Percentiles rank a stretch among this genome's conserved stretches.
These are phyloP conservation scores for Mycena belliarum DNA, from an alignment of 768 basidiomycete species.

Conservation along the genomic window DNA sequence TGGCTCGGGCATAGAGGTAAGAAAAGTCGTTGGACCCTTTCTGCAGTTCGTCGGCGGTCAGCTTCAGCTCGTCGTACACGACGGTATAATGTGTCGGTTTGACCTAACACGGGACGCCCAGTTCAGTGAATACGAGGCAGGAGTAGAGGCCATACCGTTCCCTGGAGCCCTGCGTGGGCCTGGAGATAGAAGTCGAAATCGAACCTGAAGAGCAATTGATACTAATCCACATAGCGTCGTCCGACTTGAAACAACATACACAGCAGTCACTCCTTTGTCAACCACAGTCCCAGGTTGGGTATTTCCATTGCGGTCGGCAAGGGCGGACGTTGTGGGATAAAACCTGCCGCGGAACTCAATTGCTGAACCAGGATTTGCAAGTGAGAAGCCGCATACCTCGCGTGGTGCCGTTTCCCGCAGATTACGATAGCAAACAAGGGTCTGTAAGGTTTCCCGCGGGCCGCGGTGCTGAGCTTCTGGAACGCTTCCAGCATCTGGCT, in stretches of 20 bases:
- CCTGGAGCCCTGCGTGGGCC: conserved; percentile 75
- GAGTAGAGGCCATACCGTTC: conserved; percentile 37
- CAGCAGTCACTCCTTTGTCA: conserved; percentile 74
- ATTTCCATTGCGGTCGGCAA: conserved; percentile 70
- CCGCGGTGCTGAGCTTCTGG: conserved; percentile 45
- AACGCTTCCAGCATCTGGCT: conserved; percentile 64
- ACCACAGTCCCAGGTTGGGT: conserved; percentile 80
- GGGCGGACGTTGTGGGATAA: conserved; percentile 51
- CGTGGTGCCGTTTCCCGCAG: conserved; percentile 79
- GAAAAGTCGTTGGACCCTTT: conserved; percentile 67
- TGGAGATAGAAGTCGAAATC: conserved; percentile 72
- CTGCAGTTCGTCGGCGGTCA: conserved; percentile 74
- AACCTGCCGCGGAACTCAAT: conserved; percentile 39
- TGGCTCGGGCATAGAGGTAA: conserved; percentile 82
- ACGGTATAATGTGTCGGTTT: conserved; percentile 79
- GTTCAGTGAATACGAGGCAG: background rate
- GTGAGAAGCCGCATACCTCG: conserved; percentile 41
- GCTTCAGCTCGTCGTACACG: conserved; percentile 72
- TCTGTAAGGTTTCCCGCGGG: conserved; percentile 45
- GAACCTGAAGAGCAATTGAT: conserved; percentile 37
- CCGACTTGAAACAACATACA: conserved; percentile 40
- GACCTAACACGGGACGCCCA: no score
- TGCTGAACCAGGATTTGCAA: background rate
- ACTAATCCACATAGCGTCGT: background rate
- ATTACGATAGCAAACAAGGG: conserved; percentile 73